phyloP scores from a whole-genome alignment of 805 yeast genomes.

The Wickerhamiella nectarea region DNA sequence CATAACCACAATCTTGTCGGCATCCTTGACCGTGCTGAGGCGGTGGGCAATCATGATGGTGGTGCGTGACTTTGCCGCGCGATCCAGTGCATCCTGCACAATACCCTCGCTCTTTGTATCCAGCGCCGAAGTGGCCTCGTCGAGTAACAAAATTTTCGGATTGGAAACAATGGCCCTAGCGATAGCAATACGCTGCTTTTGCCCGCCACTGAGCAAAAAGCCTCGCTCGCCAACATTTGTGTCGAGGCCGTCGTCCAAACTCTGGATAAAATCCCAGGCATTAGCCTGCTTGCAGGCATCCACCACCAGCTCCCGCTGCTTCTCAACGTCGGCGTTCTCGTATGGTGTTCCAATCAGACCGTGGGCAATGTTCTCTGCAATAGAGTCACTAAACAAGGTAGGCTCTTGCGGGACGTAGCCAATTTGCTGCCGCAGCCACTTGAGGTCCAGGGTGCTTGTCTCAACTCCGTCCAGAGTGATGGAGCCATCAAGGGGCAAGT shows the following conservation, averaged over 20 bases:
- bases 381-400: constrained; percentile 78
- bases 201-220: constrained; percentile 53
- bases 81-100: constrained; percentile 30
- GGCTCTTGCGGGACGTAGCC: constrained; percentile 97
- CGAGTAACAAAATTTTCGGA: constrained; percentile 46
- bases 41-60: constrained; percentile 49
- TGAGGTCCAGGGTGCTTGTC: constrained; percentile 55
- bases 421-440: constrained; percentile 56
- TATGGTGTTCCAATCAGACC: constrained; percentile 65
- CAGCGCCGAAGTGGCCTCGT: constrained; percentile 52
- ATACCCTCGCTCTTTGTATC: constrained; percentile 35
- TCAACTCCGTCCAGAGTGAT: constrained; percentile 78
- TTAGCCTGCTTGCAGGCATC: constrained; percentile 29
- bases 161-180: constrained; percentile 55
- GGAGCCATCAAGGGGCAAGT: constrained; percentile 62
- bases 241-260: constrained; percentile 67
- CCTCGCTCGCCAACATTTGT: constrained; percentile 56
- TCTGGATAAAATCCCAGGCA: constrained; percentile 32
- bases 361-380: constrained; percentile 74
- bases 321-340: constrained; percentile 34
- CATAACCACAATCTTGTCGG: constrained; percentile 42
- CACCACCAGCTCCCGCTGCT: constrained; percentile 27
- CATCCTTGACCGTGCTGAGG: constrained; percentile 41
- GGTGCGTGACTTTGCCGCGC: constrained; percentile 29
- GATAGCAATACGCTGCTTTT: constrained; percentile 57